phyloP scores from a whole-genome alignment of 208 protist genomes.

The Trypanosoma scelopori region DNA sequence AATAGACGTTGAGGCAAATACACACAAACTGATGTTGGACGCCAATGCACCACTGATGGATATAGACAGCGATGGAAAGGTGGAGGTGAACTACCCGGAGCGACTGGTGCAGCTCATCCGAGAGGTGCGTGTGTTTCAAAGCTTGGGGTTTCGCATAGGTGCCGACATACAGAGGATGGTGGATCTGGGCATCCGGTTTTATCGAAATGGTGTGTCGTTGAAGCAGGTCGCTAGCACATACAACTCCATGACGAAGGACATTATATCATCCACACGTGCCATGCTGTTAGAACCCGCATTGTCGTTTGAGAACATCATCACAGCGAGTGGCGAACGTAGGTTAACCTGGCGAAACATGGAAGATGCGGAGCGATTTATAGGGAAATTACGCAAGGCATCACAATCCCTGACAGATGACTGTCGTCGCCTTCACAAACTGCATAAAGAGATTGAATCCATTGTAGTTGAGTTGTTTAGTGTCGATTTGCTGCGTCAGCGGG shows the following conservation, averaged over 20 bases:
- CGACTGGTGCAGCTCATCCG: slow-evolving; percentile 87
- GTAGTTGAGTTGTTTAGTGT: slow-evolving; percentile 89
- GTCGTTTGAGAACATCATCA: slow-evolving; percentile 91
- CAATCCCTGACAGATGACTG: slow-evolving; percentile 91
- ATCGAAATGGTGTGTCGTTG: slow-evolving; percentile 80
- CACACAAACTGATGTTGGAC: slow-evolving; percentile 69
- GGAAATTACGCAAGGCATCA: slow-evolving; percentile 77
- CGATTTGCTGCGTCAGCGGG: slow-evolving; percentile 91
- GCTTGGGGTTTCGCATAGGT: slow-evolving; percentile 78
- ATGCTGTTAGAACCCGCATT: slow-evolving; percentile 90
- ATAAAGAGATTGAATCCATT: slow-evolving; percentile 81
- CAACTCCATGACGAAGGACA: slow-evolving; percentile 89
- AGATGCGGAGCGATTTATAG: slow-evolving; percentile 84
- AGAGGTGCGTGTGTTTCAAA: slow-evolving; percentile 84
- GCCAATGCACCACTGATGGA: slow-evolving; percentile 84
- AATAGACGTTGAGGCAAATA: slow-evolving; percentile 71
- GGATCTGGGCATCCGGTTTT: slow-evolving; percentile 81
- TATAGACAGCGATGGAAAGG: slow-evolving; percentile 71
- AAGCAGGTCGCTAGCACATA: slow-evolving; percentile 94
- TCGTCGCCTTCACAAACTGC: slow-evolving; percentile 91
- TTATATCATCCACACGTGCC: slow-evolving; percentile 89
- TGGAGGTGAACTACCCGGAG: slow-evolving; percentile 90
- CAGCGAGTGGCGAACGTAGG: slow-evolving; percentile 70
- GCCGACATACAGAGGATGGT: slow-evolving; percentile 54
- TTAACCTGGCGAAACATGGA: slow-evolving; percentile 84